Conservation (phyloP, 345 rosid species). For the Lumnitzera racemosa region DNA sequence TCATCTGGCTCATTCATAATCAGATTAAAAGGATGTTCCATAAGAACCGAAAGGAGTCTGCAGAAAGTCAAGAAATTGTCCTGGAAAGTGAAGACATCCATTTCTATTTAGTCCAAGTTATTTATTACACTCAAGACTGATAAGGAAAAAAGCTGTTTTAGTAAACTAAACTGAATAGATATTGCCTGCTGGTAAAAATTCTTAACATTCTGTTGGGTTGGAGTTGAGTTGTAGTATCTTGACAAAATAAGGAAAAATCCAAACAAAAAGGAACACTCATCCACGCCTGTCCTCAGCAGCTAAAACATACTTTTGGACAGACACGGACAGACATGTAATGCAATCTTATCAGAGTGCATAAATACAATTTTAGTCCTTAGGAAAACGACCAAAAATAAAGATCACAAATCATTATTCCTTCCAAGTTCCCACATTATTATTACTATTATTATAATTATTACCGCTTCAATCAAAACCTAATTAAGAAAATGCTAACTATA, state of each 20-base stretch:
- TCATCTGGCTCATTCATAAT: background rate
- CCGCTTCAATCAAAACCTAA: no score
- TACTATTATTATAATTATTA: no score
- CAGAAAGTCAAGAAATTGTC: slow-evolving; percentile 9
- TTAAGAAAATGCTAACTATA: no score
- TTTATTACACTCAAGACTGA: no score
- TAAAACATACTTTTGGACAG: slow-evolving; percentile 24
- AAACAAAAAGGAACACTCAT: slow-evolving; percentile 23
- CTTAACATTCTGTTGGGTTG: no score
- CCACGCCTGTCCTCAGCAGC: slow-evolving; percentile 24
- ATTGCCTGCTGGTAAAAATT: no score
- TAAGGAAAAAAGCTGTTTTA: slow-evolving; percentile 1
- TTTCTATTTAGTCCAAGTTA: background rate
- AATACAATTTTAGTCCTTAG: slow-evolving; percentile 14
- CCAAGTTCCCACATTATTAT: no score
- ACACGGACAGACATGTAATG: background rate
- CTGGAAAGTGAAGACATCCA: slow-evolving; percentile 6
- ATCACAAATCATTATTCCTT: slow-evolving; percentile 6
- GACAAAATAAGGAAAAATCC: slow-evolving; percentile 23
- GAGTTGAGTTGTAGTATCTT: slow-evolving; percentile 2
- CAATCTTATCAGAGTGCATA: background rate
- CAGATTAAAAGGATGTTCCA: slow-evolving; percentile 4
- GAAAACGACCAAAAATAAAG: slow-evolving; percentile 8
- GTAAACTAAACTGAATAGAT: no score
- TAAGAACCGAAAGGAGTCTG: slow-evolving; percentile 7